These are phyloP conservation scores for Lasiosphaeria hispida DNA, from an alignment of 495 filamentous ascomycete species.

Conservation along the genomic window DNA sequence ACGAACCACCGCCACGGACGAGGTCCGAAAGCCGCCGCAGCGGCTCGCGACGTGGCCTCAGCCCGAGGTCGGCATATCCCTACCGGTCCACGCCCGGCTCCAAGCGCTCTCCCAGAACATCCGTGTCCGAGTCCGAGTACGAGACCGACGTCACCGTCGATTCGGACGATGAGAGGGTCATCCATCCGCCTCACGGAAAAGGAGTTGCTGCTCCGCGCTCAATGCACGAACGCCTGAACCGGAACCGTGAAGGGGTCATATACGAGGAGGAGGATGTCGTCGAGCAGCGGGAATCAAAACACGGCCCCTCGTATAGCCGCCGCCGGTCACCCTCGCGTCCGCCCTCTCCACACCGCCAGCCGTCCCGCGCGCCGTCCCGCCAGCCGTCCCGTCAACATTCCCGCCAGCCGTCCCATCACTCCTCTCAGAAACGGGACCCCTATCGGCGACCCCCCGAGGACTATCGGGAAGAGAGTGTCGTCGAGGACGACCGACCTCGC, in stretches of 20 bases:
- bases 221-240: slow-evolving; percentile 27
- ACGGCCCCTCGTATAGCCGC: slow-evolving; percentile 19
- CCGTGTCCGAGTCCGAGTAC: slow-evolving; percentile 39
- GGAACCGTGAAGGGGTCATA: slow-evolving; percentile 19
- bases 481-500: slow-evolving; percentile 35
- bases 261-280: slow-evolving; percentile 23
- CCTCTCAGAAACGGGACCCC: slow-evolving; percentile 13
- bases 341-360: slow-evolving; percentile 10
- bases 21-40: slow-evolving; percentile 32
- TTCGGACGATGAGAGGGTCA: slow-evolving; percentile 34
- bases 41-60: slow-evolving; percentile 34
- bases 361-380: slow-evolving; percentile 2
- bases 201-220: slow-evolving; percentile 16
- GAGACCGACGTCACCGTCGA: slow-evolving; percentile 38
- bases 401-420: slow-evolving; percentile 12
- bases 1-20: slow-evolving; percentile 20
- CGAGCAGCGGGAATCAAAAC: slow-evolving; percentile 14
- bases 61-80: slow-evolving; percentile 38
- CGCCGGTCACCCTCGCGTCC: slow-evolving; percentile 23
- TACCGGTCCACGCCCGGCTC: slow-evolving; percentile 43
- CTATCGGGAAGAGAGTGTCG: slow-evolving; percentile 6
- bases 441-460: slow-evolving; percentile 28
- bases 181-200: slow-evolving; percentile 17
- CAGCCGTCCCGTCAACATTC: slow-evolving; percentile 13
- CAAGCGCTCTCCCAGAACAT: slow-evolving; percentile 36